Evolutionary conservation across 148 eudicot species (phyloP).

Genomic region (Rhododendron molle): DNA sequence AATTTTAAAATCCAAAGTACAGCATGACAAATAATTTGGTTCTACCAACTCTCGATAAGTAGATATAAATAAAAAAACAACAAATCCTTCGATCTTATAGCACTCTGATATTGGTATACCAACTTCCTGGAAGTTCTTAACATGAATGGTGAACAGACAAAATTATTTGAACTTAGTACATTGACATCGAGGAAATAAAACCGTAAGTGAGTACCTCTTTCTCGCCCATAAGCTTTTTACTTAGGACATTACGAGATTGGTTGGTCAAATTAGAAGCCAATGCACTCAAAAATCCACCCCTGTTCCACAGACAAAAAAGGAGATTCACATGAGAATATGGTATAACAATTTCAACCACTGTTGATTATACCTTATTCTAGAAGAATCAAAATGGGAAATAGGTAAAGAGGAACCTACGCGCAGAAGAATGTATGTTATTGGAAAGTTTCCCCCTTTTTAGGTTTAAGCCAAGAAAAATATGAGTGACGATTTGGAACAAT

Average conservation of each 20-base stretch:
- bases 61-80: background rate
- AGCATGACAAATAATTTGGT: background rate
- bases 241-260: constrained; percentile 94
- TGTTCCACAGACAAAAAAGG: constrained; percentile 22
- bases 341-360: background rate
- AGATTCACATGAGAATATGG: constrained; percentile 6
- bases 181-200: background rate
- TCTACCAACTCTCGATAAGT: background rate
- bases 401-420: background rate
- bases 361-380: background rate
- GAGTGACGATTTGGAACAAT: background rate
- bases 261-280: constrained; percentile 88
- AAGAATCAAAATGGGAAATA: background rate
- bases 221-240: constrained; percentile 93
- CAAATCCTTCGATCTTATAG: background rate
- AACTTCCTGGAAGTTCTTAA: background rate
- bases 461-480: background rate
- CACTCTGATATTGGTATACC: background rate
- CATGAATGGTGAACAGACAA: background rate
- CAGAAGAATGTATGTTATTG: background rate
- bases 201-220: constrained; percentile 48
- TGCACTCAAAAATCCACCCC: constrained; percentile 98
- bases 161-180: background rate
- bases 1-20: background rate
- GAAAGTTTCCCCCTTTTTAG: background rate